A percentile compares a stretch with the other conserved stretches of the same genome.
Evolutionary conservation across 192 early-diverging fungal species (phyloP).

Genomic region (Gryganskiella cystojenkinii): DNA sequence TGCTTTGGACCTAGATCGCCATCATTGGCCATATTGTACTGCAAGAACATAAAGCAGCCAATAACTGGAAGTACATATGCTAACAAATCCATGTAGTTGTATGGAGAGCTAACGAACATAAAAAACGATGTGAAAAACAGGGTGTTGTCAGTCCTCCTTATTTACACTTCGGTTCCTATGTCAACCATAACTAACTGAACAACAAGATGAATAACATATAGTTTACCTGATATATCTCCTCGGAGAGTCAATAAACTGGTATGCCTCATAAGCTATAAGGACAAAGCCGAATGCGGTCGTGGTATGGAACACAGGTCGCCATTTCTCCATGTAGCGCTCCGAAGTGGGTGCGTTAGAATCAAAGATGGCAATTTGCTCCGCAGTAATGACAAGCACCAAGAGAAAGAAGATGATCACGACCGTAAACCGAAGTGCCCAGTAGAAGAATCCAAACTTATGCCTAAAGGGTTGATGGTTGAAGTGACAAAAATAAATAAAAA

Average conservation of each 20-base stretch:
- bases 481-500: neutral
- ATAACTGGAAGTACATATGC: constrained; percentile 21
- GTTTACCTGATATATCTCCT: constrained; percentile 29
- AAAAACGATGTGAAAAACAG: too few relatives aligned
- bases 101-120: constrained; percentile 41
- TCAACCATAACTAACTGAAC: too few relatives aligned
- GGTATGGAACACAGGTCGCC: constrained; percentile 18
- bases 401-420: constrained; percentile 26
- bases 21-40: neutral
- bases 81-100: constrained; percentile 40
- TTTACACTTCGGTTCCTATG: too few relatives aligned
- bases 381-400: constrained; percentile 27
- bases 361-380: constrained; percentile 10
- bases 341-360: neutral
- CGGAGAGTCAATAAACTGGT: constrained; percentile 32
- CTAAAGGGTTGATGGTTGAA: too few relatives aligned
- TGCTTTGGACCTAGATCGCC: constrained; percentile 15
- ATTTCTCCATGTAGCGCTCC: constrained; percentile 2
- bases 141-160: too few relatives aligned
- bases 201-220: neutral
- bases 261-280: constrained; percentile 18
- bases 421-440: constrained; percentile 26
- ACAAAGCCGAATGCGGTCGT: constrained; percentile 19
- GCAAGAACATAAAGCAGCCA: constrained; percentile 26
- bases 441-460: constrained; percentile 44